These are phyloP conservation scores for Polytrichum commune DNA, from an alignment of 225 moss, liverwort and hornwort genomes.

Conservation along the genomic window DNA sequence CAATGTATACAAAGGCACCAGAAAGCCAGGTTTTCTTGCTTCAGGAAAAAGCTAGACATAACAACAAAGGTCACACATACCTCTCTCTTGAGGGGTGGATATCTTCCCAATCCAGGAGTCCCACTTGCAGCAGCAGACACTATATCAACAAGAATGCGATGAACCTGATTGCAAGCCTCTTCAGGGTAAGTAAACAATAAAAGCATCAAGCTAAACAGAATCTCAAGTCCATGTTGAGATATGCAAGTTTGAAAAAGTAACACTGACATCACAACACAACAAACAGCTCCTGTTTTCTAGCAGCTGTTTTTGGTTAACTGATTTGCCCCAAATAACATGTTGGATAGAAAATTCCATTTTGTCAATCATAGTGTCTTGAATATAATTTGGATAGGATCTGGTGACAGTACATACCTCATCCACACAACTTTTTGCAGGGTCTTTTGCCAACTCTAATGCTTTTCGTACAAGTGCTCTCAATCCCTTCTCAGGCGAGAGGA, in stretches of 20 bases:
- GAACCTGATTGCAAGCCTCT: constrained; percentile 35
- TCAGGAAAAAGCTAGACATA: too few relatives aligned
- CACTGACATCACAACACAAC: too few relatives aligned
- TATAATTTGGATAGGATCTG: neutral
- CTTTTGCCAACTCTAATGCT: constrained; percentile 85
- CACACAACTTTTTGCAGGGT: constrained; percentile 85
- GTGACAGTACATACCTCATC: constrained; percentile 59
- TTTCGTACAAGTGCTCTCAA: constrained; percentile 80
- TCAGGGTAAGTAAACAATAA: too few relatives aligned
- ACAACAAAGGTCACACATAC: constrained; percentile 23
- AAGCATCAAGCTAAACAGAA: neutral
- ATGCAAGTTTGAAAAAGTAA: too few relatives aligned
- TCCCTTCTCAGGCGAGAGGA: constrained; percentile 93
- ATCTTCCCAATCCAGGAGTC: constrained; percentile 91
- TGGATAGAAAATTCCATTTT: neutral
- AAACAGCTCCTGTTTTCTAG: too few relatives aligned
- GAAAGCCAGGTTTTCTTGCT: too few relatives aligned
- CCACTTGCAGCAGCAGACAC: constrained; percentile 79
- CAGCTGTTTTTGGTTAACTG: too few relatives aligned
- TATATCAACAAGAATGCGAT: constrained; percentile 86
- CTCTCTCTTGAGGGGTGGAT: constrained; percentile 95
- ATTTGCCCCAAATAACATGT: neutral
- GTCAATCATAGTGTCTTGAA: neutral
- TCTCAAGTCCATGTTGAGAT: neutral
- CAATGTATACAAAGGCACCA: too few relatives aligned